Evolutionary conservation across 495 filamentous ascomycete genomes (phyloP), one percentile per base, ranked within the genome.

Genomic region (Penicillium odoratum): DNA sequence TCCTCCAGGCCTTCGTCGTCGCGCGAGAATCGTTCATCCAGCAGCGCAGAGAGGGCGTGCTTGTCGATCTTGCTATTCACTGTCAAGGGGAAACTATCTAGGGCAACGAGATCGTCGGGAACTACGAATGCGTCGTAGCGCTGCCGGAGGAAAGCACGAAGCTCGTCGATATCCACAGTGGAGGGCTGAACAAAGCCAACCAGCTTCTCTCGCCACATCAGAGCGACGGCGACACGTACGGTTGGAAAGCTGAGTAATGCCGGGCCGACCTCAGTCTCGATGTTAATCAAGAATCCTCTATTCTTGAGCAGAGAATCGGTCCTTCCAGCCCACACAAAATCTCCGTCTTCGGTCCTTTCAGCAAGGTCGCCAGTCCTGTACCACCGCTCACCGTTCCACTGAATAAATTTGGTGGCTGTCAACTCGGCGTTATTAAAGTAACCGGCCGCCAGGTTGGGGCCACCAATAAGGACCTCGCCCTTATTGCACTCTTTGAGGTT

Each of bases 401-500:
- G 7, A n/a, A 67, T 57, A 30, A 65, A 69, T 21, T 53, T 65
- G 29, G 61, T 28, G 3, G 52, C 48, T 5, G 62, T 67, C 42
- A 62, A 18, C 21, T 38, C 45, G 15, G 53, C 43, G 34, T 69
- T 55, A 11, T 65, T 53, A 33, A 44, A 63, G 48, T 67, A 69
- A 13, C 67, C 67, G 0, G 33, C 31, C 15, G 62, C 65, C 9
- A 69, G 48, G 43, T 59, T 45, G 10, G 54, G 59, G 1, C 65
- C 67, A 21, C 45, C 54, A 29, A 69, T 65, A n/a, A 28, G 53
- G 15, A 69, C 63, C 51, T 69, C 67, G 9, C 67, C 67, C 16
- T 58, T 45, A 30, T 63, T 56, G 7, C 48, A 60, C 15, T 61
- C 58, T 15, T 56, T 26, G 3, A 55, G 16, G 4, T 55, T 2